These are phyloP conservation scores for Podospora appendiculata DNA, from an alignment of 495 filamentous ascomycete species.

Conservation along the genomic window DNA sequence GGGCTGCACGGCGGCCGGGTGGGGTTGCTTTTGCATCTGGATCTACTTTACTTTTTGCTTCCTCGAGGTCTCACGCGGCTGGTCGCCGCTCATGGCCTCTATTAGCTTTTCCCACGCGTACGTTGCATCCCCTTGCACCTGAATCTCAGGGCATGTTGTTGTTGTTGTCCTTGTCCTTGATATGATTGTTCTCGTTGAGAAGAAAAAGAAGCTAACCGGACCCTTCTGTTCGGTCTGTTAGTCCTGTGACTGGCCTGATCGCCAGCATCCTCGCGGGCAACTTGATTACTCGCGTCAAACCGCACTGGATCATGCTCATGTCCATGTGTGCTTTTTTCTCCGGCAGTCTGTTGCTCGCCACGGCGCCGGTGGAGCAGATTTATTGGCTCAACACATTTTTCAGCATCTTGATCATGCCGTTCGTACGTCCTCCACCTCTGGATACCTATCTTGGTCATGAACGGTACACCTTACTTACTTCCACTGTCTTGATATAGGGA, in stretches of 20 bases:
- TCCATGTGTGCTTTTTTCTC: conserved; percentile 41
- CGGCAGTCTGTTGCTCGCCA: conserved; percentile 39
- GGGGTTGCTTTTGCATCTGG: conserved; percentile 55
- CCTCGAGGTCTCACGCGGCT: conserved; percentile 38
- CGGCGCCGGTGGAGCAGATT: conserved; percentile 36
- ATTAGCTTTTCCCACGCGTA: conserved; percentile 30
- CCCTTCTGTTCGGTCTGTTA: not conserved
- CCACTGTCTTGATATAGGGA: conserved; percentile 10
- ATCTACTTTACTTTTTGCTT: conserved; percentile 49
- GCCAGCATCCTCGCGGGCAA: conserved; percentile 36
- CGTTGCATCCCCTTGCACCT: conserved; percentile 16
- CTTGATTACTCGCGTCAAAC: conserved; percentile 34
- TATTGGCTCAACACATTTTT: conserved; percentile 60
- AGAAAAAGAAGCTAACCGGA: not conserved
- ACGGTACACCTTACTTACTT: not conserved
- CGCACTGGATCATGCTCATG: conserved; percentile 41
- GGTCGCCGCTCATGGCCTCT: conserved; percentile 36
- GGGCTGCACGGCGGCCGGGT: conserved; percentile 46
- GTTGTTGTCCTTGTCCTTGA: not conserved
- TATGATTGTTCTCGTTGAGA: not conserved
- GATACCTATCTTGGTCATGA: not conserved
- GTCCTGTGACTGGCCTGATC: conserved; percentile 27
- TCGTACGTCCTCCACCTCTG: conserved; percentile 17
- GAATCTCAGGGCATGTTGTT: not conserved
- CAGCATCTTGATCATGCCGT: conserved; percentile 45